Evolutionary conservation across 2,329 filamentous ascomycete genomes (phyloP).

Genomic region (Aspergillus brunneoviolaceus): DNA sequence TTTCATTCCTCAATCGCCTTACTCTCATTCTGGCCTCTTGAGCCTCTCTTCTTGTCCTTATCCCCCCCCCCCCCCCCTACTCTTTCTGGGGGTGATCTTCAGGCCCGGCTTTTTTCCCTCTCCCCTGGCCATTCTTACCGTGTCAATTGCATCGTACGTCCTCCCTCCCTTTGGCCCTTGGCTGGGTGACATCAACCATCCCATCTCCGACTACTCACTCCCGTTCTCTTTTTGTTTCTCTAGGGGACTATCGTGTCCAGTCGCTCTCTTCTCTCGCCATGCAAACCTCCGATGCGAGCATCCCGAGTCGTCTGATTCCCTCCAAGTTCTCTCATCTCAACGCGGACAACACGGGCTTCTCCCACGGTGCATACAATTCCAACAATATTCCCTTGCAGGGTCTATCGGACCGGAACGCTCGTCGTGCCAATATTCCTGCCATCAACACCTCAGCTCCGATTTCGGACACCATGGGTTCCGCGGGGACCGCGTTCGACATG

Average conservation of each 20-base stretch:
- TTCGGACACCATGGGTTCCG: slow-evolving; percentile 73
- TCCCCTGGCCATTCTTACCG: slow-evolving; percentile 25
- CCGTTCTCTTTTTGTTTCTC: slow-evolving; percentile 72
- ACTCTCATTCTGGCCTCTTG: slow-evolving; percentile 18
- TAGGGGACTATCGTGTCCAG: slow-evolving; percentile 79
- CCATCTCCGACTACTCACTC: slow-evolving; percentile 4
- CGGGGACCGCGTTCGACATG: slow-evolving; percentile 92
- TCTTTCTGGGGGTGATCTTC: slow-evolving; percentile 21
- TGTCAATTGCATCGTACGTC: slow-evolving; percentile 31
- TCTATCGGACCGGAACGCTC: slow-evolving; percentile 82
- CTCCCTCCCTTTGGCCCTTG: slow-evolving; percentile 7
- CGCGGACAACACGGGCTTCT: slow-evolving; percentile 79
- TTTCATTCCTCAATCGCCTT: slow-evolving; percentile 14
- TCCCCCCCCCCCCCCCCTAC: slow-evolving; percentile 15
- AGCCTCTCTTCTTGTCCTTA: slow-evolving; percentile 16
- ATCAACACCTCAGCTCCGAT: slow-evolving; percentile 78
- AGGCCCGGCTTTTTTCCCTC: slow-evolving; percentile 18
- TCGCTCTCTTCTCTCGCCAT: slow-evolving; percentile 62
- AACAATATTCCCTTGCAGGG: slow-evolving; percentile 70
- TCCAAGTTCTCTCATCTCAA: slow-evolving; percentile 74
- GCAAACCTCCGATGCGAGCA: slow-evolving; percentile 75
- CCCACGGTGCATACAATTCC: slow-evolving; percentile 85
- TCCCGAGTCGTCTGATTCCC: slow-evolving; percentile 64
- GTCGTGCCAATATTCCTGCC: slow-evolving; percentile 78
- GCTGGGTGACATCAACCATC: slow-evolving; percentile 20